Evolutionary conservation across 169 alveolate species (phyloP), one percentile per base, ranked within the genome.

Genomic region (Sarcocystis neurona): DNA sequence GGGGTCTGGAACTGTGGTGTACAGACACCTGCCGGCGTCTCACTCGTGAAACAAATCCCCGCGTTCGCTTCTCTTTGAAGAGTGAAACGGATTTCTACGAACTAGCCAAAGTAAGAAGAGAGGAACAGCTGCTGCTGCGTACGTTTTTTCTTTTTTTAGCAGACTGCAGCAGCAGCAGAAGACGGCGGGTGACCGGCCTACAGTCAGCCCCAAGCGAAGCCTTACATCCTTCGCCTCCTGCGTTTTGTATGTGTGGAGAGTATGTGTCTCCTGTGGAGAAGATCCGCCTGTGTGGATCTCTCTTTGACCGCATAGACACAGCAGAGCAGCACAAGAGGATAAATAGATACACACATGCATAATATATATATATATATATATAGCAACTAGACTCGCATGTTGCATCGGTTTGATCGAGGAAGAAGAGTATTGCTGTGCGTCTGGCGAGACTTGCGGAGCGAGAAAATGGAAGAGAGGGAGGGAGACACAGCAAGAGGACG

Each of bases 1-100:
- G 98, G 1, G 96, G 94, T 27, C 90, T 96, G 47, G 98, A 96
- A 43, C 77, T 96, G 47, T 95, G 94, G 92, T 96, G 95, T 66
- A 94, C 93, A 30, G 91, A 90, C n/a, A 93, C 95, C 53, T 92
- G 94, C 86, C 91, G 94, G 66, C 89, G 94, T 39, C 97, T 97
- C 74, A 89, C 88, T 32, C 75, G 84, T 4, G 89, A 84, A 15
- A n/a, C n/a, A n/a, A 58, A 44, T 60, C 82, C 46, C 37, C 46
- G 79, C 30, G 15, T 90, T 0, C 66, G 34, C 44, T 84, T 89
- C 72, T 30, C 27, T 6, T 60, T 72, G 58, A 90, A 87, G 77
- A 56, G 86, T 58, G 96, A 92, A n/a, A 92, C 93, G 32, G 90
- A 72, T 50, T 47, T 87, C 18, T 91, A 84, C 50, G 94, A 91